These are phyloP conservation scores for Pisolithus orientalis DNA, from an alignment of 768 basidiomycete species.

Conservation along the genomic window DNA sequence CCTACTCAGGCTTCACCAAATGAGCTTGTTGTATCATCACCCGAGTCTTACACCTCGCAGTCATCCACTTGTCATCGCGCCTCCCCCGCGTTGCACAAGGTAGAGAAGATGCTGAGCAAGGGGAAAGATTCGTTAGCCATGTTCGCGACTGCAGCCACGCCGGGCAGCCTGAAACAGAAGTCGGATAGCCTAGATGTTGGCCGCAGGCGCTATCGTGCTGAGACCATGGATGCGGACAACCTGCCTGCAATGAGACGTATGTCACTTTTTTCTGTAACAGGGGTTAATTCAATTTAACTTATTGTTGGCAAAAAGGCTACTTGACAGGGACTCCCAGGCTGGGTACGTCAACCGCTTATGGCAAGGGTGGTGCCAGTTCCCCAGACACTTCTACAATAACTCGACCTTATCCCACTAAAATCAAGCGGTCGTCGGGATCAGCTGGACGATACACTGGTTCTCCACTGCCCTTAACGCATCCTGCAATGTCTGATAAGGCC, in stretches of 20 bases:
- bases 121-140: conserved; percentile 24
- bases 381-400: conserved; percentile 7
- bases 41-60: conserved; percentile 1
- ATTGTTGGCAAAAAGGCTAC: conserved; percentile 5
- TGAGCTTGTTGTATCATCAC: not conserved
- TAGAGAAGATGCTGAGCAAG: conserved; percentile 28
- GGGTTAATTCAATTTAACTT: not conserved
- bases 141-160: conserved; percentile 16
- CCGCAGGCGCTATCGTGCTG: conserved; percentile 13
- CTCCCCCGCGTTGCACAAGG: conserved; percentile 24
- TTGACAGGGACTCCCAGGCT: conserved; percentile 1
- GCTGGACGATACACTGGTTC: conserved; percentile 13
- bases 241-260: conserved; percentile 19
- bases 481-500: conserved; percentile 4
- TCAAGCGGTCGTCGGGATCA: conserved; percentile 13
- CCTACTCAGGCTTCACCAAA: conserved; percentile 6
- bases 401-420: conserved; percentile 6
- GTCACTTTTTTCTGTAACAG: not conserved
- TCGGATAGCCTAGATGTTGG: conserved; percentile 6
- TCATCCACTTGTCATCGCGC: conserved; percentile 11
- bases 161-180: conserved; percentile 5
- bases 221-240: conserved; percentile 7
- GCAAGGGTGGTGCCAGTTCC: conserved; percentile 19
- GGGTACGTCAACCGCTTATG: conserved; percentile 9
- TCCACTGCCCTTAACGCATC: not conserved